Evolutionary conservation across 352 stramenopile species (phyloP), one percentile per base, ranked within the genome.

Genomic region (Pythium graminicola): DNA sequence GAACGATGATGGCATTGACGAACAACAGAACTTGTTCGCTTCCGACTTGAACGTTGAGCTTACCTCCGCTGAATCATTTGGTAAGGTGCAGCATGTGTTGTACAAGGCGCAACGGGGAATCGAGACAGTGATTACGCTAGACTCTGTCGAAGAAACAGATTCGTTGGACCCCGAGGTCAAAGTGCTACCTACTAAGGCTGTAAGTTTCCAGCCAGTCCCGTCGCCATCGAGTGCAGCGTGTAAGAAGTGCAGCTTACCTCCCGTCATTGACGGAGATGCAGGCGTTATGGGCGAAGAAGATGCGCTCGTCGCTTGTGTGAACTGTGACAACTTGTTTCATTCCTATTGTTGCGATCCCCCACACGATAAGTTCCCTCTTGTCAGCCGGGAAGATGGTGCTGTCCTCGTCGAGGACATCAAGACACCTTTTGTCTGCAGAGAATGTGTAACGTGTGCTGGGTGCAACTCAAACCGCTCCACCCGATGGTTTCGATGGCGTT

Each of bases 321-420:
- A 76, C 23, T 95, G 84, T 44, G 23, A 65, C 5, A 52, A 60
- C 10, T 48, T 55, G 1, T 93, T 81, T 24, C 84, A 95, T 57
- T 38, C 54, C 1, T 80, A 72, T n/a, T 95, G 84, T 43, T 89
- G 80, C 39, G 80, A 92, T 51, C 82, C 81, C 4, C 84, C 84
- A 5, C 65, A 89, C 53, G 67, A 78, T 4, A 57, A 61, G 6
- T 76, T 79, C 16, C 76, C 79, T 10, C 55, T 91, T 10, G 38
- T 84, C 13, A 82, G 70, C 9, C 60, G 67, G 35, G 76, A 88
- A 16, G 70, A 89, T 33, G 67, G 70, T 0, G 62, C 54, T 13
- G 65, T 86, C 5, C 57, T 92, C 6, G 60, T 88, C 3, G 69
- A 73, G 8, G 76, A 91, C 42, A 54, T 89, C 13, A 69, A 78